Evolutionary conservation across 805 yeast genomes (phyloP).

Genomic region (Ogataea paradorogensis): DNA sequence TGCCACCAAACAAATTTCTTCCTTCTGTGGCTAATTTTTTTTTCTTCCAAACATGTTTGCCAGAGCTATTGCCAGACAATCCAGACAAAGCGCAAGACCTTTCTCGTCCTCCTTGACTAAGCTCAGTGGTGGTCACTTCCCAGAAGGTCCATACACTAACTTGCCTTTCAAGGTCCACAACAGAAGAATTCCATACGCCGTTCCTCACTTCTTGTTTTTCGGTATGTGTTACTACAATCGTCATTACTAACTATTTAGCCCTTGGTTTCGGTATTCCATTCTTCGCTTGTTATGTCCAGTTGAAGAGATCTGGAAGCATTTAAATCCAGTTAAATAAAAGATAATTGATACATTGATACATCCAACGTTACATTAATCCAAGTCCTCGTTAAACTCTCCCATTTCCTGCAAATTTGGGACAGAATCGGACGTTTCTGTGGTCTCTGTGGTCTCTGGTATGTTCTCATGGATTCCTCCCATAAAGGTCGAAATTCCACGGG

Average conservation of each 20-base stretch:
- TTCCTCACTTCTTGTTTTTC: conserved; percentile 79
- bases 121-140: conserved; percentile 42
- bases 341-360: conserved; percentile 4
- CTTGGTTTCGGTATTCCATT: conserved; percentile 75
- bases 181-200: conserved; percentile 86
- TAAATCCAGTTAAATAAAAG: conserved; percentile 20
- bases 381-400: conserved; percentile 9
- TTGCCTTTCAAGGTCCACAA: conserved; percentile 91
- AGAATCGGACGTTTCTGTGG: neutral
- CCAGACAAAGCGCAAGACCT: conserved; percentile 36
- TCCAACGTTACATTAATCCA: conserved; percentile 5
- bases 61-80: conserved; percentile 28
- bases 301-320: conserved; percentile 77
- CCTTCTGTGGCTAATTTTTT: conserved; percentile 9
- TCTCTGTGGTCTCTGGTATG: neutral
- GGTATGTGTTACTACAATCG: conserved; percentile 35
- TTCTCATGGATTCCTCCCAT: conserved; percentile 7
- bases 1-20: conserved; percentile 5
- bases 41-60: conserved; percentile 27
- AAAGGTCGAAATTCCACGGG: conserved; percentile 18
- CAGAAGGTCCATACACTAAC: conserved; percentile 85
- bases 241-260: conserved; percentile 24
- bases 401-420: conserved; percentile 4
- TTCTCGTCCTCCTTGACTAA: conserved; percentile 56
- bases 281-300: conserved; percentile 72